Conservation (phyloP, 805 yeast species). For the Saccharomycopsis olivae region DNA sequence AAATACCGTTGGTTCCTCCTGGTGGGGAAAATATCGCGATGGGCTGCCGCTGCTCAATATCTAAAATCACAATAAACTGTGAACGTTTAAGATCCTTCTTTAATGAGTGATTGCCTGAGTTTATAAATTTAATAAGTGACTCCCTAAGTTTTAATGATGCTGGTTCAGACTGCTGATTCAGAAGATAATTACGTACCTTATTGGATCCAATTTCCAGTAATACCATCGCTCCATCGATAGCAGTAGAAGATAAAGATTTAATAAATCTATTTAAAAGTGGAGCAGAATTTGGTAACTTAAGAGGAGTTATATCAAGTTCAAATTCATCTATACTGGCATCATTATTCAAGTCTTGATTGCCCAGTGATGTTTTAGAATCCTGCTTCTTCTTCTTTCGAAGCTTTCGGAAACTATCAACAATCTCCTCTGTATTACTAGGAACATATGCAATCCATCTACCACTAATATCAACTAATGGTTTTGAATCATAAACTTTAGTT, state of each 20-base stretch:
- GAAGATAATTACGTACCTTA: constrained; percentile 29
- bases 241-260: constrained; percentile 38
- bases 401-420: constrained; percentile 4
- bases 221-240: constrained; percentile 40
- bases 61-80: constrained; percentile 34
- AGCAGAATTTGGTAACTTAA: constrained; percentile 11
- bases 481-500: background rate
- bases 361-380: background rate
- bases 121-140: constrained; percentile 4
- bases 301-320: constrained; percentile 10
- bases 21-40: constrained; percentile 43
- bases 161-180: background rate
- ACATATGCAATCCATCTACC: constrained; percentile 17
- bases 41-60: constrained; percentile 31
- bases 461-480: constrained; percentile 12
- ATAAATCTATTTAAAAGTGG: constrained; percentile 24
- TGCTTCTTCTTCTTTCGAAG: constrained; percentile 6
- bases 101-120: constrained; percentile 5
- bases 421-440: constrained; percentile 10
- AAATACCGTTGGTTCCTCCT: constrained; percentile 36
- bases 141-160: constrained; percentile 2
- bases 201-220: constrained; percentile 37
- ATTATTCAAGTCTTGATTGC: background rate
- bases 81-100: constrained; percentile 16
- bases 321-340: background rate